Evolutionary conservation across 1,139 yeast genomes (phyloP), one percentile per base, ranked within the genome.

Genomic region (Diutina siamensis): DNA sequence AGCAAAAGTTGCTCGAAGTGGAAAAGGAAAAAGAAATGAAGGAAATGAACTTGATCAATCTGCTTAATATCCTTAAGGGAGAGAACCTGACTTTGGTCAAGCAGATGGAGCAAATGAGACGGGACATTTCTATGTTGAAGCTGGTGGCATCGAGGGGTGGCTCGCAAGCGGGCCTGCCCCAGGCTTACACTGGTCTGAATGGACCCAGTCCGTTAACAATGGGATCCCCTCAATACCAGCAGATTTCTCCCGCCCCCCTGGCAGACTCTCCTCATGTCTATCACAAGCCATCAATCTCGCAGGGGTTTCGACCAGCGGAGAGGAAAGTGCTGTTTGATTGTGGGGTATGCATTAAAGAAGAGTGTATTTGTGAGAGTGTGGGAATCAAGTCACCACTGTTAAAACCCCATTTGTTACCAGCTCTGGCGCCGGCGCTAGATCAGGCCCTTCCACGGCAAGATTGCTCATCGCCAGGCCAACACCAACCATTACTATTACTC

Each of bases 321-420:
- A 44, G 22, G 32, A 45, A 44, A 4, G 35, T 40, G 44, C 44
- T 27, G 22, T 13, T 19, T 35, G 78, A 72, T 52, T 83, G 92
- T 58, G 83, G 83, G 1, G 77, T 79, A 3, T 83, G 92, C 57
- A 60, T 70, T 44, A 80, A 80, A 57, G 89, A 82, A 45, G 80
- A 76, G 48, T 83, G 92, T 56, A 62, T 82, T 12, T 83, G 89
- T 59, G 88, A 76, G 47, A 63, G 71, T 2, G 75, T 79, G n/a
- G 88, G 87, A 1, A 58, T 78, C 46, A 77, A 72, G 51, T 56
- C 50, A 17, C 34, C 40, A 2, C 10, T 21, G 18, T 8, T n/a
- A 17, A n/a, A 4, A 19, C 13, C 10, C 36, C 15, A 3, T 35
- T 21, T 7, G 27, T 7, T 35, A 20, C 12, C 13, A 8, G 34